Evolutionary conservation across 1,139 yeast species (phyloP).

Genomic region (Taiozyma sp.): DNA sequence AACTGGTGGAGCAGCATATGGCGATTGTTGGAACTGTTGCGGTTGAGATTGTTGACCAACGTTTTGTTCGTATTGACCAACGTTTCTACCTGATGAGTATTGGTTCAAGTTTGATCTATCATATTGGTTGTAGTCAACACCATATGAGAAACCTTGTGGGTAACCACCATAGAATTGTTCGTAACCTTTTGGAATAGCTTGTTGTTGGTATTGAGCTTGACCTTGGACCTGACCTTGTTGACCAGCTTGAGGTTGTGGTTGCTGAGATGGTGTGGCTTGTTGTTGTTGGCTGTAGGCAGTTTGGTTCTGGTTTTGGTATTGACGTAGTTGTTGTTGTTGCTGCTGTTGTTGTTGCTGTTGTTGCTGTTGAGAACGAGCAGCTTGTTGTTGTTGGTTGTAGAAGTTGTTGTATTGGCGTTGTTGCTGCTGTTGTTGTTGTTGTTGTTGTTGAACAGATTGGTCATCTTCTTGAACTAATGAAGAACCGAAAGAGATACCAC

Average conservation of each 20-base stretch:
- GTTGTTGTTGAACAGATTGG: conserved; percentile 18
- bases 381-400: conserved; percentile 15
- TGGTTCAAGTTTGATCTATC: conserved; percentile 5
- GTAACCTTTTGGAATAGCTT: conserved; percentile 26
- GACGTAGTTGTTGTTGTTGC: conserved; percentile 22
- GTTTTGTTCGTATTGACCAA: conserved; percentile 12
- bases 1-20: conserved; percentile 1
- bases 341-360: conserved; percentile 6
- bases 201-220: conserved; percentile 11
- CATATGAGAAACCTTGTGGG: conserved; percentile 29
- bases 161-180: conserved; percentile 22
- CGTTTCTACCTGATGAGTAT: conserved; percentile 5
- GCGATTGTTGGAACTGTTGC: conserved; percentile 8
- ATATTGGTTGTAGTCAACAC: conserved; percentile 15
- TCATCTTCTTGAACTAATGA: conserved; percentile 49
- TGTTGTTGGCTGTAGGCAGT: conserved; percentile 14
- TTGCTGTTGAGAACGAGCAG: conserved; percentile 12
- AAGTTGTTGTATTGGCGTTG: conserved; percentile 18
- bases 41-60: conserved; percentile 8
- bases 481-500: conserved; percentile 78
- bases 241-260: conserved; percentile 16
- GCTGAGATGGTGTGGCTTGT: conserved; percentile 16
- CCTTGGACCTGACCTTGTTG: conserved; percentile 9
- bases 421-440: conserved; percentile 13
- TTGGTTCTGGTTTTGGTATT: conserved; percentile 15